Conservation (phyloP, 768 basidiomycete genomes). For the Mycena polygramma region DNA sequence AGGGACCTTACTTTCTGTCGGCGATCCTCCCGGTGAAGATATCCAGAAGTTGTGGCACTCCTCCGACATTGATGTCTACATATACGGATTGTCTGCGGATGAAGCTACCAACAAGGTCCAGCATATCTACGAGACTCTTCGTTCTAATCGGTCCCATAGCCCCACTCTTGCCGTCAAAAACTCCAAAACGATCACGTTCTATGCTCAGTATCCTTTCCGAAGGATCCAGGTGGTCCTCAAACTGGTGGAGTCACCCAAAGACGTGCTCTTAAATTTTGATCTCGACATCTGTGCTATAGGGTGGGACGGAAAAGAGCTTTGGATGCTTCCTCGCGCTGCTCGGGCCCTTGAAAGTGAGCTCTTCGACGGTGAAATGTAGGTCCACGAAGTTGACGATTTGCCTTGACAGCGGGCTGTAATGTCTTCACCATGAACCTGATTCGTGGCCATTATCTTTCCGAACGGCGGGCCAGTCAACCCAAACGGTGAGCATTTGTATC, state of each 20-base stretch:
- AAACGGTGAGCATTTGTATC: background rate
- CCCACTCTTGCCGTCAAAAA: conserved; percentile 4
- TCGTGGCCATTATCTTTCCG: conserved; percentile 5
- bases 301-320: conserved; percentile 9
- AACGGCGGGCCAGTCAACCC: conserved; percentile 1
- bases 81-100: conserved; percentile 10
- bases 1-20: conserved; percentile 23
- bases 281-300: conserved; percentile 16
- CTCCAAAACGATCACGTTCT: conserved; percentile 16
- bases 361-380: background rate
- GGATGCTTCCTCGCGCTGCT: conserved; percentile 15
- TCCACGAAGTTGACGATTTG: no score
- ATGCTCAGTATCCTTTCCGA: conserved; percentile 7
- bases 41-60: background rate
- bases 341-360: conserved; percentile 21
- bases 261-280: conserved; percentile 19
- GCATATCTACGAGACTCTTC: conserved; percentile 6
- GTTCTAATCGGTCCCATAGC: background rate
- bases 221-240: conserved; percentile 19
- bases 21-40: background rate
- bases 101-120: conserved; percentile 11
- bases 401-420: conserved; percentile 9
- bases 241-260: background rate
- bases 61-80: conserved; percentile 16
- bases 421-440: conserved; percentile 10